Percentiles rank a stretch among this genome's conserved stretches.
These are phyloP conservation scores for Ceratocystis ficicola DNA, from an alignment of 2,329 filamentous ascomycete genomes.

Conservation along the genomic window DNA sequence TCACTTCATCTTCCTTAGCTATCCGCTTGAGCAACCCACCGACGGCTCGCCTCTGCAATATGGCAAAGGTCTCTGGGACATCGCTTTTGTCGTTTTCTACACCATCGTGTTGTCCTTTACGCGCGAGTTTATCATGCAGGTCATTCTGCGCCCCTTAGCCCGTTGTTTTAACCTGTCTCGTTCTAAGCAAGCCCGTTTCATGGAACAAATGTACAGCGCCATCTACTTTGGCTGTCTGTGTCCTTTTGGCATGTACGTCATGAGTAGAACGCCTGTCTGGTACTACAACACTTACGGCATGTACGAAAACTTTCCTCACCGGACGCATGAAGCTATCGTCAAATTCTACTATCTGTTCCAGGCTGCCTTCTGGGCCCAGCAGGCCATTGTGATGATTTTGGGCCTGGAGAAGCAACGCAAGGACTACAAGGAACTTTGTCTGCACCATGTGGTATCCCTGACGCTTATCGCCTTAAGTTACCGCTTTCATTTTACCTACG, in stretches of 20 bases:
- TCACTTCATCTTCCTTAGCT: constrained; percentile 80
- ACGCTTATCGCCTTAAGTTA: constrained; percentile 76
- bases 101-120: constrained; percentile 83
- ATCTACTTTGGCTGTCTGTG: constrained; percentile 78
- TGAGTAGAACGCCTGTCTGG: constrained; percentile 85
- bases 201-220: constrained; percentile 92
- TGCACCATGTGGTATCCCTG: constrained; percentile 82
- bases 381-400: constrained; percentile 74
- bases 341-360: constrained; percentile 96
- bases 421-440: constrained; percentile 86
- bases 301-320: constrained; percentile 81
- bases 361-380: constrained; percentile 90
- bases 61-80: constrained; percentile 76
- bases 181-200: constrained; percentile 77
- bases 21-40: constrained; percentile 48
- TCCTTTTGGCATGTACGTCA: constrained; percentile 76
- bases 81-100: constrained; percentile 83
- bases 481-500: constrained; percentile 93
- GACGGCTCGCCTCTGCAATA: constrained; percentile 51
- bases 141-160: constrained; percentile 66
- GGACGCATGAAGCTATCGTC: constrained; percentile 64
- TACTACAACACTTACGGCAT: constrained; percentile 87
- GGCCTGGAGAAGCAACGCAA: constrained; percentile 88
- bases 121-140: constrained; percentile 92
- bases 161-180: constrained; percentile 56